Evolutionary conservation across 2,329 filamentous ascomycete species (phyloP), one percentile per base, ranked within the genome.

Genomic region (Sclerotiophoma versabilis): DNA sequence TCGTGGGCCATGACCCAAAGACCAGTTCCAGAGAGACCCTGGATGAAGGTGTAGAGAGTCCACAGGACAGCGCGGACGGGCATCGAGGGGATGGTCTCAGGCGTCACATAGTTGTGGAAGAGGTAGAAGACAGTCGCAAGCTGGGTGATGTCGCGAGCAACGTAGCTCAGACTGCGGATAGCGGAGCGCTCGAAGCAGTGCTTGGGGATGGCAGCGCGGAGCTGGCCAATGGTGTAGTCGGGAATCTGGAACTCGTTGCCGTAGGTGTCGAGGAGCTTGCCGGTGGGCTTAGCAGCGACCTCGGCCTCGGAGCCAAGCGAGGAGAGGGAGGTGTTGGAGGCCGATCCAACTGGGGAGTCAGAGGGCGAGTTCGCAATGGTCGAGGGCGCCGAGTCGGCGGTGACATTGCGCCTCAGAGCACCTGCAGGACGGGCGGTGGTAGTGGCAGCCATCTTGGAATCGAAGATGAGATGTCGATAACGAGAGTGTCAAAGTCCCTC

Each of bases 1-100:
- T 99, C 95, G 80, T 99, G 95, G 57, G 95, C 93, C 63, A 99
- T 82, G 58, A 99, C 92, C 95, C 95, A 99, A 54, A 97, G 76
- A 66, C 95, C 95, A 39, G 95, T 99, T 68, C 85, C 93, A 74
- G 97, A 93, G 54, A 98, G 84, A 67, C 95, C 93, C 81, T 99
- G 95, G 37, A 96, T 72, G 69, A 96, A 78, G 46, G 92, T 92
- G 75, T 89, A 89, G 44, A 82, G 62, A n/a, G 80, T 79, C 86
- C 86, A 89, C 55, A 88, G 83, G 27, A 70, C 86, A 57, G 83
- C 84, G 53, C 93, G 88, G 39, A 81, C 80, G 19, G 87, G 80
- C 37, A 82, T 85, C 17, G 83, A 91, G 41, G 93, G 89, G 41
- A 98, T 81, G 66, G 85, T 84, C 78, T 95, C 91, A 34, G 93